Evolutionary conservation across 1,139 yeast species (phyloP), one percentile per base, ranked within the genome.

Genomic region (Taphrina wiesneri): DNA sequence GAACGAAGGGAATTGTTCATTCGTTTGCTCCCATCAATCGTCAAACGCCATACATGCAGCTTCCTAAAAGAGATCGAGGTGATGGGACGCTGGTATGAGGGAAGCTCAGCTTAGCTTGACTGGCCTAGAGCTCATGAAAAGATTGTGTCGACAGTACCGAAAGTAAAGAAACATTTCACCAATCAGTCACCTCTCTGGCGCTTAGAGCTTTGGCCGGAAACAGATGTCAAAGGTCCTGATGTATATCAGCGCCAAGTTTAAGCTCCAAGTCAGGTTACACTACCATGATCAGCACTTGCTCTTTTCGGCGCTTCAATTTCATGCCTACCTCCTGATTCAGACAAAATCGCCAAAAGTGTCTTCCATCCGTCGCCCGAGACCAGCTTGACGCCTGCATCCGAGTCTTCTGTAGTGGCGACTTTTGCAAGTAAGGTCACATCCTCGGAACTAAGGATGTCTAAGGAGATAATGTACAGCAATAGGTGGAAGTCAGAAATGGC

Each of bases 321-420:
- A 32, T 45, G 21, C n/a, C 15, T 54, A 54, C 64, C 64, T 28
- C 57, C 56, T 2, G 64, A 25, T 17, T 60, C 64, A 19, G 56
- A 26, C 7, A 76, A 65, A 59, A 88, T 86, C 1, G 91, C 83
- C 57, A 86, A 74, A 66, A 89, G 77, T 0, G 93, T 87, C 80
- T 85, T 85, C 92, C 96, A 87, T 0, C 93, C 92, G 0, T 88
- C 84, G 62, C 83, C 79, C 70, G 87, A 86, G 17, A 86, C 78
- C 66, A 91, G 79, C 67, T 80, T 77, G 68, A 82, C 80, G 57
- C 85, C 85, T 68, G 82, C 82, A 34, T 79, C 80, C 13, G 79
- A 73, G 13, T 77, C 73, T 39, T 77, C 76, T 13, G 76, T 75
- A 3, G 77, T 77, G 0, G 80, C 78, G 21, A 77, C 78, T 6